Evolutionary conservation across 306 rosid species (phyloP), one percentile per base, ranked within the genome.

Genomic region (Nissolia schottii): DNA sequence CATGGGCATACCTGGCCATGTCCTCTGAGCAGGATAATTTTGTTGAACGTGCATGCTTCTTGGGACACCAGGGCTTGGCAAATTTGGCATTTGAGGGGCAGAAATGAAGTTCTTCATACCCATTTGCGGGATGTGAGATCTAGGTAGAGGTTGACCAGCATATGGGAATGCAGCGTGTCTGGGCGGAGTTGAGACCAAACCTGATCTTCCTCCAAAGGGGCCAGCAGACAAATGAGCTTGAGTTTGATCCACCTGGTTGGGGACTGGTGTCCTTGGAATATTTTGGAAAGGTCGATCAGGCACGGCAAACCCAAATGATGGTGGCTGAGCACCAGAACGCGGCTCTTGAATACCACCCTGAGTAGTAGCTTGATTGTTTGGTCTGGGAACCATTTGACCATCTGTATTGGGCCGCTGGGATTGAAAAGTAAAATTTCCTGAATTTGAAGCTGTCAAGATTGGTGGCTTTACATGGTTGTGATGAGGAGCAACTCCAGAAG

Each of bases 341-440:
- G 60, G 92, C 60, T 58, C 70, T 76, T 78, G 86, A 5, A 31
- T 60, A 51, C 76, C 73, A 66, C 77, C 86, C 48, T 74, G 89
- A 11, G 37, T 15, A 48, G 81, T 58, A 69, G 77, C 67, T 31
- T 85, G 88, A 66, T 58, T 77, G 84, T 71, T 84, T 34, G 79
- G 79, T 43, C 77, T 81, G 38, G 84, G 72, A 63, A 62, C 56
- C 40, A 60, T 67, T 79, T 87, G 89, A 77, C 77, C 31, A 75
- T 87, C 78, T 77, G 82, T 57, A 77, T 77, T 80, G 0, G 86
- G 92, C 37, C 65, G 59, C 35, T 72, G 91, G 16, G 86, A 83
- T 55, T 79, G 96, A 75, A 91, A 94, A 60, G 90, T 86, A 71
- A 91, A 89, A 82, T 85, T 77, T 12, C 89, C 86, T 9, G 91